Evolutionary conservation across 768 basidiomycete species (phyloP).

Genomic region (Asterophora parasitica): DNA sequence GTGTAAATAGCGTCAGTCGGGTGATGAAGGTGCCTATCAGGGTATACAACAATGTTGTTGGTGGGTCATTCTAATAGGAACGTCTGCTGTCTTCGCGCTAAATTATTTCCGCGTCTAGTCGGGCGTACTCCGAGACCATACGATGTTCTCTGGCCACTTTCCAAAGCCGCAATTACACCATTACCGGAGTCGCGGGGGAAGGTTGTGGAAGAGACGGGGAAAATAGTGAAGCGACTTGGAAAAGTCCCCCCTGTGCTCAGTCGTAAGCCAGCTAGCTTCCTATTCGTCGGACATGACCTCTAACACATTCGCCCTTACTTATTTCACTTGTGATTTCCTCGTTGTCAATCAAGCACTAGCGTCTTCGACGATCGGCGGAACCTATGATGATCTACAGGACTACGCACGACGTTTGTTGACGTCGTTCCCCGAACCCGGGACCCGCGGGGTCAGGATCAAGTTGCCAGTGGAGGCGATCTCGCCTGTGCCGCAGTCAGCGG

Average conservation of each 20-base stretch:
- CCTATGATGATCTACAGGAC: conserved; percentile 42
- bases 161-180: conserved; percentile 30
- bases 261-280: conserved; percentile 17
- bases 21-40: conserved; percentile 91
- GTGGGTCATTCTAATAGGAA: conserved; percentile 36
- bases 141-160: conserved; percentile 80
- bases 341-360: conserved; percentile 3
- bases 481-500: conserved; percentile 21
- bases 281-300: neutral
- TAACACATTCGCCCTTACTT: conserved; percentile 1
- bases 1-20: conserved; percentile 53
- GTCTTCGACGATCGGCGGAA: conserved; percentile 20
- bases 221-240: conserved; percentile 12
- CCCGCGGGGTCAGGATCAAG: conserved; percentile 23
- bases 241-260: conserved; percentile 19
- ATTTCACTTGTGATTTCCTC: neutral
- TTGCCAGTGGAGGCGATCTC: conserved; percentile 21
- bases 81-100: neutral
- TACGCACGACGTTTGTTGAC: conserved; percentile 52
- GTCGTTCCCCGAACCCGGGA: conserved; percentile 33
- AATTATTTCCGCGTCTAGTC: conserved; percentile 28
- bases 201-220: conserved; percentile 30
- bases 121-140: conserved; percentile 60
- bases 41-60: conserved; percentile 81
- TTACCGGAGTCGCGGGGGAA: conserved; percentile 33